These are phyloP conservation scores for Leccinum idahoense DNA, from an alignment of 1,284 basidiomycete genomes.

Conservation along the genomic window DNA sequence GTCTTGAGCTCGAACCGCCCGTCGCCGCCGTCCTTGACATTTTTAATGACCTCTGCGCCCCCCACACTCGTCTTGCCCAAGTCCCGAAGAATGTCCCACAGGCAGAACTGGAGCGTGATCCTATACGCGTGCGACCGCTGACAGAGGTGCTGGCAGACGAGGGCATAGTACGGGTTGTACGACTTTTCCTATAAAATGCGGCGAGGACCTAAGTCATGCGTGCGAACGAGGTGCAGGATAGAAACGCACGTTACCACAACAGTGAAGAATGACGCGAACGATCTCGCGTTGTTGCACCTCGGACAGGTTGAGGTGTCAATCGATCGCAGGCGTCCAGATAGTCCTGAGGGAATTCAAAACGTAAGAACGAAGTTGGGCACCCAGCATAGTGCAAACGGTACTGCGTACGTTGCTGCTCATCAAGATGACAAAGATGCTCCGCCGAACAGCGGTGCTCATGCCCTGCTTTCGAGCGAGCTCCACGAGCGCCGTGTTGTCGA, in stretches of 20 bases:
- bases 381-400: neutral
- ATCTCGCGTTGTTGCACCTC: slow-evolving; percentile 95
- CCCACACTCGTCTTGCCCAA: slow-evolving; percentile 83
- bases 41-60: slow-evolving; percentile 73
- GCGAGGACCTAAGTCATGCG: neutral
- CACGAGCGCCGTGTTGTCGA: slow-evolving; percentile 51
- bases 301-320: slow-evolving; percentile 75
- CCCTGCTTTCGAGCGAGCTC: slow-evolving; percentile 89
- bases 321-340: slow-evolving; percentile 91
- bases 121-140: slow-evolving; percentile 75
- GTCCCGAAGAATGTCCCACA: slow-evolving; percentile 97
- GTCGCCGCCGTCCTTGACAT: slow-evolving; percentile 42
- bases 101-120: slow-evolving; percentile 91
- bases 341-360: slow-evolving; percentile 49
- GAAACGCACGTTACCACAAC: slow-evolving; percentile 75
- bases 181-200: slow-evolving; percentile 62
- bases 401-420: slow-evolving; percentile 85
- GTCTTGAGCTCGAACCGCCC: slow-evolving; percentile 45
- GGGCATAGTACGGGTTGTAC: slow-evolving; percentile 95
- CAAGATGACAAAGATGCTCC: slow-evolving; percentile 87
- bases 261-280: slow-evolving; percentile 87
- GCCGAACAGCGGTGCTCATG: slow-evolving; percentile 96
- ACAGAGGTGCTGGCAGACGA: slow-evolving; percentile 77
- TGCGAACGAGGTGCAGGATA: slow-evolving; percentile 1
- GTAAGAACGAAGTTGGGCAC: neutral